Conservation (phyloP, 306 rosid genomes). For the Carpinus fangiana region DNA sequence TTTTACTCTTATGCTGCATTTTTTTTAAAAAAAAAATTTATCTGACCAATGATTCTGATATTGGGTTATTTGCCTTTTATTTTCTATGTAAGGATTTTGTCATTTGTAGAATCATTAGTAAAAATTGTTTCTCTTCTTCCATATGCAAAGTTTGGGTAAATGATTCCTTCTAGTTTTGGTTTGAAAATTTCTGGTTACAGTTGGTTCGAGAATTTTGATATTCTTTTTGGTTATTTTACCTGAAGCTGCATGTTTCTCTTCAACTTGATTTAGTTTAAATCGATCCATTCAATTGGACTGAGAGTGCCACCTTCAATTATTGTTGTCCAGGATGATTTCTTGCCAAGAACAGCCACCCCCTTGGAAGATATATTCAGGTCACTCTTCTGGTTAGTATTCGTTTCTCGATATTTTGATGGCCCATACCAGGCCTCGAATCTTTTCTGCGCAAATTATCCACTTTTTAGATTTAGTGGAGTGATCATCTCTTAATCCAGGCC, state of each 20-base stretch:
- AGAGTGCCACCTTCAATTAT: not conserved
- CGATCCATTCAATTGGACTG: constrained; percentile 11
- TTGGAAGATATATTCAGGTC: constrained; percentile 93
- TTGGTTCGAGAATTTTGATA: not conserved
- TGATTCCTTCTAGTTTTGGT: not conserved
- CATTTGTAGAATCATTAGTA: not conserved
- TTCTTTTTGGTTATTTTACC: not conserved
- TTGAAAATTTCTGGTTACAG: not conserved
- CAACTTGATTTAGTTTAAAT: not conserved
- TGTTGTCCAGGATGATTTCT: constrained; percentile 83
- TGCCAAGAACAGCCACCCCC: constrained; percentile 93
- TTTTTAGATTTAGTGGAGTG: constrained; percentile 35
- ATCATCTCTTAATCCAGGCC: constrained; percentile 63
- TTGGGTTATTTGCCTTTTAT: not conserved
- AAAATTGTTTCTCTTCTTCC: not conserved
- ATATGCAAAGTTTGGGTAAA: not conserved
- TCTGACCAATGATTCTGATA: not conserved
- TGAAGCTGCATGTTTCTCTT: not conserved
- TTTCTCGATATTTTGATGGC: constrained; percentile 18
- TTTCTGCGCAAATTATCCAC: not conserved
- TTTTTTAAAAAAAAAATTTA: not conserved
- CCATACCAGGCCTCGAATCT: not conserved
- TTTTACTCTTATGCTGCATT: no score
- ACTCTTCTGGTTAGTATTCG: constrained; percentile 67
- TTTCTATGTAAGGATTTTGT: not conserved